Percentiles rank a stretch among this genome's conserved stretches.
phyloP scores from a whole-genome alignment of 2,329 filamentous ascomycete species.

The Colletotrichum noveboracense region DNA sequence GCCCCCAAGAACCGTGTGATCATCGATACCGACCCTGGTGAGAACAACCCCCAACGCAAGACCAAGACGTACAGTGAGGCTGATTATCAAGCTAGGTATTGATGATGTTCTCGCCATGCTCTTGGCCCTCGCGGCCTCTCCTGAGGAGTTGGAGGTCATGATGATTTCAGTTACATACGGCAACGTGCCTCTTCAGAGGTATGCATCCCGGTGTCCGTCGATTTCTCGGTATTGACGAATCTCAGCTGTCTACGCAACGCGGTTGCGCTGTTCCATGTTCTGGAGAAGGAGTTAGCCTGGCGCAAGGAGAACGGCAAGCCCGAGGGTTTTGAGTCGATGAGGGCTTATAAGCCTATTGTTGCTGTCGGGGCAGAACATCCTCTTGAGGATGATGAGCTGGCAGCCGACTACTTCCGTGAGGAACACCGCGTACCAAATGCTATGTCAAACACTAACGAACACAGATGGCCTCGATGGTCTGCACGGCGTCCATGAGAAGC shows the following conservation, averaged over 20 bases:
- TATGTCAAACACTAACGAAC: neutral
- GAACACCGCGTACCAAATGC: conserved; percentile 10
- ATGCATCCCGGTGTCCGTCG: conserved; percentile 24
- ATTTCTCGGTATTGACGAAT: neutral
- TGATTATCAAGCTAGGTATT: conserved; percentile 60
- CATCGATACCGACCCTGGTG: conserved; percentile 93
- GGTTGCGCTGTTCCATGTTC: conserved; percentile 87
- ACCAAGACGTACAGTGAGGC: neutral
- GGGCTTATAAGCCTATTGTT: conserved; percentile 77
- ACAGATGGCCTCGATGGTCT: conserved; percentile 78
- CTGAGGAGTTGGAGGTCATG: conserved; percentile 84
- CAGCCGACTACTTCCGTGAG: conserved; percentile 88
- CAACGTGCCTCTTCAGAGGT: conserved; percentile 88
- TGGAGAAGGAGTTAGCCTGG: conserved; percentile 90
- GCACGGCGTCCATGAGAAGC: conserved; percentile 75
- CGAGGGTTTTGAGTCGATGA: conserved; percentile 76
- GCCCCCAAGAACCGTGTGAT: conserved; percentile 79
- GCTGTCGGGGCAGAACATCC: conserved; percentile 88
- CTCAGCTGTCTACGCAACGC: conserved; percentile 83
- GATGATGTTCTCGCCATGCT: conserved; percentile 92
- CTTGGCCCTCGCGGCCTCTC: conserved; percentile 79
- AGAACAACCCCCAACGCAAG: conserved; percentile 10
- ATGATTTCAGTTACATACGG: conserved; percentile 92
- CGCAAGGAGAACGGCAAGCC: conserved; percentile 70
- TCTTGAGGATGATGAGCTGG: conserved; percentile 80